Percentiles rank a stretch among this genome's conserved stretches.
Evolutionary conservation across 306 rosid genomes (phyloP).

Genomic region (Leucaena leucocephala): DNA sequence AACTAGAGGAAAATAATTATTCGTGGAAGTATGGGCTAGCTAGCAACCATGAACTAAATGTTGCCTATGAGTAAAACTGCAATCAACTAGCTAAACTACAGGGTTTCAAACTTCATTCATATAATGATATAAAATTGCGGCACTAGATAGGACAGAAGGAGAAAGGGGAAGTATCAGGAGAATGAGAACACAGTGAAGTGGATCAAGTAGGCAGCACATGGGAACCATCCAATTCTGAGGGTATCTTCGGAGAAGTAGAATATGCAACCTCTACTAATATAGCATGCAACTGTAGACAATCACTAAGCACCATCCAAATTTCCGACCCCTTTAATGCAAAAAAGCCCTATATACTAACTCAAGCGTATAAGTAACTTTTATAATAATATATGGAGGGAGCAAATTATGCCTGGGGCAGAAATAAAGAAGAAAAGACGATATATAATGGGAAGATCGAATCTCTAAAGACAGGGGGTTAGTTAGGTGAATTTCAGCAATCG

Average conservation of each 20-base stretch:
- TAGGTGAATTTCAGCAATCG: not conserved
- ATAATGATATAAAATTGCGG: not conserved
- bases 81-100: too few species aligned
- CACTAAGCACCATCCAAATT: not conserved
- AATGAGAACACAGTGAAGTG: not conserved
- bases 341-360: not conserved
- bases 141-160: not conserved
- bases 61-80: too few species aligned
- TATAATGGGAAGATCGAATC: not conserved
- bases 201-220: not conserved
- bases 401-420: not conserved
- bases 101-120: too few species aligned
- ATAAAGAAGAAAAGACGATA: not conserved
- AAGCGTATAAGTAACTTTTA: not conserved
- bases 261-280: not conserved
- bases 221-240: conserved; percentile 10
- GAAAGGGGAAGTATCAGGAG: not conserved
- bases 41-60: too few species aligned
- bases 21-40: too few species aligned
- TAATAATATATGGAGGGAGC: not conserved
- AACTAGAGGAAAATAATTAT: too few species aligned
- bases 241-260: not conserved
- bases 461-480: not conserved
- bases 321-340: not conserved
- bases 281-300: not conserved